Conservation (phyloP, 768 basidiomycete genomes). For the Boletales sp. region DNA sequence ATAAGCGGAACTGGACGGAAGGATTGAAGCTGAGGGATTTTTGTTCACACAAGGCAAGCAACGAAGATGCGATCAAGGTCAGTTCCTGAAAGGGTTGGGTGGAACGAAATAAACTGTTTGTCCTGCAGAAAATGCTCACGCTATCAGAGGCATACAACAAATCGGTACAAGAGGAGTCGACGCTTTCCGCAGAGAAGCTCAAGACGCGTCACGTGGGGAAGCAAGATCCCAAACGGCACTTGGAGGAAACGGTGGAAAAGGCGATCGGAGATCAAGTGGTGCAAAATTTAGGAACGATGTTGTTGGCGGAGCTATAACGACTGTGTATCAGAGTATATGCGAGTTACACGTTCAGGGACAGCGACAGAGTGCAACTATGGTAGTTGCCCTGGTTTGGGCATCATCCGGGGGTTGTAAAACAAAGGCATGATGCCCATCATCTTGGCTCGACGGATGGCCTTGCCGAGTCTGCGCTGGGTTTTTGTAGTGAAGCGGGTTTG, state of each 20-base stretch:
- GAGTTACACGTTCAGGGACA: too few species aligned
- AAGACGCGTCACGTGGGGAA: slow-evolving; percentile 98
- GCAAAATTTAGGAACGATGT: slow-evolving; percentile 92
- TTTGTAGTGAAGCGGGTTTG: slow-evolving; percentile 71
- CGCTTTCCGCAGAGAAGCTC: slow-evolving; percentile 87
- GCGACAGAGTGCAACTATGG: neutral
- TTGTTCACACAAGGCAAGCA: slow-evolving; percentile 78
- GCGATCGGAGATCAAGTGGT: slow-evolving; percentile 98
- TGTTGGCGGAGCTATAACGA: slow-evolving; percentile 81
- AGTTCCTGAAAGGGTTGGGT: slow-evolving; percentile 20
- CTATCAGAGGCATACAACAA: slow-evolving; percentile 96
- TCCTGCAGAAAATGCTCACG: slow-evolving; percentile 66
- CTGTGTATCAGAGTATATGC: too few species aligned
- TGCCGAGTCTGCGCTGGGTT: slow-evolving; percentile 74
- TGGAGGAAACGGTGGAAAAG: slow-evolving; percentile 96
- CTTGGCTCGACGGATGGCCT: slow-evolving; percentile 84
- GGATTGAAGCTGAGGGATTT: slow-evolving; percentile 92
- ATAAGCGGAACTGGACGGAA: slow-evolving; percentile 99
- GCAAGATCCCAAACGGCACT: slow-evolving; percentile 95
- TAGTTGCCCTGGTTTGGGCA: slow-evolving; percentile 18
- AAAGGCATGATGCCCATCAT: slow-evolving; percentile 85
- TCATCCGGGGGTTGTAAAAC: slow-evolving; percentile 29
- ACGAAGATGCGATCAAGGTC: slow-evolving; percentile 95
- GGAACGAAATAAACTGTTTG: slow-evolving; percentile 17
- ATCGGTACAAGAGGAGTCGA: slow-evolving; percentile 96